A percentile compares a stretch with the other conserved stretches of the same genome.
Evolutionary conservation across 139 green algal genomes (phyloP).

Genomic region (Limnomonas spitsbergensis): DNA sequence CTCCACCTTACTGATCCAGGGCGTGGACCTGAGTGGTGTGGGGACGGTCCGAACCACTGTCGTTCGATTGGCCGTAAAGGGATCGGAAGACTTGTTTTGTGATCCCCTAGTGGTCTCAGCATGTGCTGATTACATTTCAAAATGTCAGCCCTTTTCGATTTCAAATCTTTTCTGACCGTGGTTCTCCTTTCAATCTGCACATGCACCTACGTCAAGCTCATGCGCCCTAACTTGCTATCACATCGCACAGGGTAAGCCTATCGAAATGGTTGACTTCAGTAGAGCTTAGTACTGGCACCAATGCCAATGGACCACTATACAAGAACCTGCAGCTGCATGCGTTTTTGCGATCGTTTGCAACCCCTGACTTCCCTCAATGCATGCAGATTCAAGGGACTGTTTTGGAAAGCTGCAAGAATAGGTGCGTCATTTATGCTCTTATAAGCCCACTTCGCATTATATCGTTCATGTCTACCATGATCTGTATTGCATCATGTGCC

Average conservation of each 20-base stretch:
- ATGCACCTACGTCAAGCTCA: conserved; percentile 93
- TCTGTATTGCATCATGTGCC: too few species aligned
- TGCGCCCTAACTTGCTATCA: conserved; percentile 60
- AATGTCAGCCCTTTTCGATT: conserved; percentile 94
- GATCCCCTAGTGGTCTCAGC: too few species aligned
- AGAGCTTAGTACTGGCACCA: too few species aligned
- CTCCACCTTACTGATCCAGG: too few species aligned
- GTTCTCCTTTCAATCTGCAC: conserved; percentile 92
- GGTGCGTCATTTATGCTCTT: conserved; percentile 36
- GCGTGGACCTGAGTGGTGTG: too few species aligned
- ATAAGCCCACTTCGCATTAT: neutral
- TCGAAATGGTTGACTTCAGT: too few species aligned
- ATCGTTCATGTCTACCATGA: neutral
- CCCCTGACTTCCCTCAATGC: neutral
- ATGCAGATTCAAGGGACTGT: conserved; percentile 76
- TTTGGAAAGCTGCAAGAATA: conserved; percentile 87
- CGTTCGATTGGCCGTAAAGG: too few species aligned
- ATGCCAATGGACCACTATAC: neutral
- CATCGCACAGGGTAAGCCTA: conserved; percentile 60
- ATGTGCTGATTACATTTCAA: too few species aligned
- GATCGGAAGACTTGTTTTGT: too few species aligned
- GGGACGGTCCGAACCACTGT: too few species aligned
- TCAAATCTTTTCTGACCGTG: conserved; percentile 86
- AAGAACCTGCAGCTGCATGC: too few species aligned
- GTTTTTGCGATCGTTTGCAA: neutral